A percentile compares a stretch with the other conserved stretches of the same genome.
These are phyloP conservation scores for Mychonastes homosphaera DNA, from an alignment of 139 green algal genomes.

Conservation along the genomic window DNA sequence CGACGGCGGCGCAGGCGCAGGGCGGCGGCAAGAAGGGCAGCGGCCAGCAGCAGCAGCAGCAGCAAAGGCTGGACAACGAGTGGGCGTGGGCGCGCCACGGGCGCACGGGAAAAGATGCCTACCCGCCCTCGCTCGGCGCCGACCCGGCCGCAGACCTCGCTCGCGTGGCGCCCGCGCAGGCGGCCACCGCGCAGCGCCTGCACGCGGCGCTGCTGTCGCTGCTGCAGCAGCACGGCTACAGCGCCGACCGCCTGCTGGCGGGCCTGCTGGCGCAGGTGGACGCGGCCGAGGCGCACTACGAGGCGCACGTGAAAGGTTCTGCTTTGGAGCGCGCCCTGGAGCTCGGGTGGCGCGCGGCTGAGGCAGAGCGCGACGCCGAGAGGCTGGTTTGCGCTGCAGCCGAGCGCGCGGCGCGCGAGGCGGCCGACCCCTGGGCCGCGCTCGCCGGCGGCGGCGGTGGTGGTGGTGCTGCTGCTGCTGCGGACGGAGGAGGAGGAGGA, in stretches of 20 bases:
- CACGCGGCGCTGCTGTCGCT: conserved; percentile 21
- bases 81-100: neutral
- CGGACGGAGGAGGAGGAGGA: too few relatives aligned
- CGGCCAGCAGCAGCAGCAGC: conserved; percentile 10
- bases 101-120: neutral
- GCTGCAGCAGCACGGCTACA: conserved; percentile 21
- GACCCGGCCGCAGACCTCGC: neutral
- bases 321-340: neutral
- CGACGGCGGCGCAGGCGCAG: neutral
- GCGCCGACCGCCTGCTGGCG: conserved; percentile 10
- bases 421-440: too few relatives aligned
- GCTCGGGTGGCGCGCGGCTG: too few relatives aligned
- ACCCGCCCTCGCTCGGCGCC: neutral
- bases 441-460: too few relatives aligned
- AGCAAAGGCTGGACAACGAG: conserved; percentile 8
- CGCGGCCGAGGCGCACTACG: conserved; percentile 10
- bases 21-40: conserved; percentile 2
- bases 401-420: too few relatives aligned
- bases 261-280: conserved; percentile 16
- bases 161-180: conserved; percentile 9
- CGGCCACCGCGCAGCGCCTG: conserved; percentile 13
- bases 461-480: too few relatives aligned
- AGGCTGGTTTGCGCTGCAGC: too few relatives aligned
- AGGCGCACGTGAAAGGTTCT: conserved; percentile 2
- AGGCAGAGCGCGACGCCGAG: too few relatives aligned